Evolutionary conservation across 495 filamentous ascomycete species (phyloP).

Genomic region (Penicillium diatomitis): DNA sequence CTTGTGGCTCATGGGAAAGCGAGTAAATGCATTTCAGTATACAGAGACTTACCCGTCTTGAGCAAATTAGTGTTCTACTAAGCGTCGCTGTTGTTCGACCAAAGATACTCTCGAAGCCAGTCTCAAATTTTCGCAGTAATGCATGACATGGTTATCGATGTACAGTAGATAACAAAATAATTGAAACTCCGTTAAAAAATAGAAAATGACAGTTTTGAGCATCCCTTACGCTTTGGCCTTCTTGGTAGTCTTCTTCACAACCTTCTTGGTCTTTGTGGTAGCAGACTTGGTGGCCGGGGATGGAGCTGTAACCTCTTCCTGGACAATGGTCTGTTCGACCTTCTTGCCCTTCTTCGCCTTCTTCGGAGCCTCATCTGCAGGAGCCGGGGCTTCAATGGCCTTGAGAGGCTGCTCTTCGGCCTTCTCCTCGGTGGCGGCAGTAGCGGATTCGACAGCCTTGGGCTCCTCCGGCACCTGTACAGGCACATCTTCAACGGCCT

Average conservation of each 20-base stretch:
- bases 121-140: constrained; percentile 1
- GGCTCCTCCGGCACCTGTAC: constrained; percentile 35
- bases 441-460: constrained; percentile 10
- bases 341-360: constrained; percentile 32
- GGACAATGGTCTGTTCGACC: constrained; percentile 20
- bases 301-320: constrained; percentile 16
- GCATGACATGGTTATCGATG: constrained; percentile 11
- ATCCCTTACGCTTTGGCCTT: constrained; percentile 28
- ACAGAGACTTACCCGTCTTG: no score
- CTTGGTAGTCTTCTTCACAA: constrained; percentile 30
- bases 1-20: no score
- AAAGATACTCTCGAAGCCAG: background rate
- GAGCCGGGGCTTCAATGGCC: constrained; percentile 17
- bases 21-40: no score
- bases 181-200: background rate
- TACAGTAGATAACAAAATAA: constrained; percentile 1
- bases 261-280: constrained; percentile 23
- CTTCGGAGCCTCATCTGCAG: constrained; percentile 28
- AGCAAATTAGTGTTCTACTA: background rate
- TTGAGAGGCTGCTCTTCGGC: constrained; percentile 19
- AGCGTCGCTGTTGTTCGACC: no score
- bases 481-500: constrained; percentile 52
- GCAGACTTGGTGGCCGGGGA: constrained; percentile 16
- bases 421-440: constrained; percentile 5
- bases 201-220: constrained; percentile 14